These are phyloP conservation scores for Aspergillus latus DNA, from an alignment of 2,329 filamentous ascomycete species.

Conservation along the genomic window DNA sequence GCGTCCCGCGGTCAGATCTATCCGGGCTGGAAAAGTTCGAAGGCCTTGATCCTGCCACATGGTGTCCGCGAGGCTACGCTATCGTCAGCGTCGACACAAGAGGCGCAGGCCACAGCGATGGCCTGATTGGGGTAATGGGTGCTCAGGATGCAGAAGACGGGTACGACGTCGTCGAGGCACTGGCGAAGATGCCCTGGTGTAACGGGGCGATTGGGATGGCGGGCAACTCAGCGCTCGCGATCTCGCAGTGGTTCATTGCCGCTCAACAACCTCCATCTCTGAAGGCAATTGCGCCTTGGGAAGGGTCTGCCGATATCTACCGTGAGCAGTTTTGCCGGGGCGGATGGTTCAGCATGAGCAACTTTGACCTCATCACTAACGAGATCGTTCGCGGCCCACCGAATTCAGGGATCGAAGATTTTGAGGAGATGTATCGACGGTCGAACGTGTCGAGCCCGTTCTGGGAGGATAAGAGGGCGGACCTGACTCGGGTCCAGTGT, in stretches of 20 bases:
- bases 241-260: constrained; percentile 46
- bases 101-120: constrained; percentile 37
- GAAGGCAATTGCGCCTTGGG: constrained; percentile 49
- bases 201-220: constrained; percentile 47
- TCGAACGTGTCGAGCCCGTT: constrained; percentile 35
- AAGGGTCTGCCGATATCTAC: constrained; percentile 51
- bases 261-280: constrained; percentile 44
- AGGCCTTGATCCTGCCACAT: constrained; percentile 41
- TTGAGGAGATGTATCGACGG: constrained; percentile 44
- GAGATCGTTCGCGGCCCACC: constrained; percentile 37
- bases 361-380: constrained; percentile 45
- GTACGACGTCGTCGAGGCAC: constrained; percentile 47
- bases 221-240: constrained; percentile 48
- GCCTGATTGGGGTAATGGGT: constrained; percentile 41
- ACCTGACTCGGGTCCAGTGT: constrained; percentile 37
- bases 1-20: constrained; percentile 31
- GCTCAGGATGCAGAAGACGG: constrained; percentile 48
- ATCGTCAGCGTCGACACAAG: constrained; percentile 38
- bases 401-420: constrained; percentile 40
- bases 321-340: constrained; percentile 50
- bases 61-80: constrained; percentile 35
- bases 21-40: constrained; percentile 46
- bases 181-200: constrained; percentile 47
- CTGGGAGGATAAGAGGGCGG: constrained; percentile 42
- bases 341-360: constrained; percentile 40